Base-by-base conservation (phyloP, 441 rosid genomes). In the Bocquillonia castaneifolia region DNA sequence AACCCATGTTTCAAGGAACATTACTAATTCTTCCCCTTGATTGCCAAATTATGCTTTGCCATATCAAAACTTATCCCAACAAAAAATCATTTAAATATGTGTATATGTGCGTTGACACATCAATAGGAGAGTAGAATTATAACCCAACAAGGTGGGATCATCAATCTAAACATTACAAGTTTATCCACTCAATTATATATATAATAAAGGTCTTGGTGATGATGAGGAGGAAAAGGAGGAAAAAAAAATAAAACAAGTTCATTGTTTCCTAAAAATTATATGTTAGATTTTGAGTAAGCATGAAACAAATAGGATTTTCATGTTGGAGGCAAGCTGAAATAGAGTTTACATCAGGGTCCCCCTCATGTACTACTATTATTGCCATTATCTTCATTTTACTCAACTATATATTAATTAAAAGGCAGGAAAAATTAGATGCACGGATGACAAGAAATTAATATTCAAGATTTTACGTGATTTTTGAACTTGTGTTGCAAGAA, bases 301-400 rank as follows among this genome's bases (percentile, higher is more conserved):
- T 67, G 63, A 56, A 67, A 55, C 63, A 42, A 6, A 13, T n/a
- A 37, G 32, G 44, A 56, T 55, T 17, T 52, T 9, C 42, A 42
- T 10, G 63, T 67, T 67, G 71, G 63, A 40, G 48, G 47, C 23
- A 26, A 34, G 5, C 67, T 45, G 15, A 45, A 14, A 20, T 14
- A 47, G 56, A 44, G 57, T 65, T 15, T 52, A 10, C 48, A 65
- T 53, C 52, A 6, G 36, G 69, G 50, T 23, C 69, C 69, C 69
- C 39, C 42, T 53, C 0, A 44, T 31, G 6, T n/a, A 22, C 10
- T 61, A n/a, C 14, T 61, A 5, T 39, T 59, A 10, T 29, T 63
- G 17, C 3, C 17, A 26, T 39, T 17, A 39, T 53, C 61, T 36
- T 23, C n/a, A 45, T 18, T 53, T 54, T 52, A 39, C 52, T 54